Percentiles rank a stretch among this genome's conserved stretches.
Conservation (phyloP, 2,329 filamentous ascomycete genomes). For the Talaromyces sp. region DNA sequence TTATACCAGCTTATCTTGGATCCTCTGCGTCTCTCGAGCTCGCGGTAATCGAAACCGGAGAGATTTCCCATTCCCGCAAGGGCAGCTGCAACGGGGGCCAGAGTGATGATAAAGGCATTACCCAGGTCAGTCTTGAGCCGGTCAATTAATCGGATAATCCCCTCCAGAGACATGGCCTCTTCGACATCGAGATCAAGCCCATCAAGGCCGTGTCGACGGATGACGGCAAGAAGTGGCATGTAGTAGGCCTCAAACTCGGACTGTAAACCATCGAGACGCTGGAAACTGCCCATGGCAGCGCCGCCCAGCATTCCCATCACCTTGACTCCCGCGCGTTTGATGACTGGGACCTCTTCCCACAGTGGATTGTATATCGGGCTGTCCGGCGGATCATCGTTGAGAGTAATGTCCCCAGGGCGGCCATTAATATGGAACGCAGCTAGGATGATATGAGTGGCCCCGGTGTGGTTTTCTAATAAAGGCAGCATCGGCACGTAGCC, state of each 20-base stretch:
- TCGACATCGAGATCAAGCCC: slow-evolving; percentile 77
- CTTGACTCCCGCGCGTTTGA: slow-evolving; percentile 70
- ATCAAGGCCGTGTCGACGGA: slow-evolving; percentile 58
- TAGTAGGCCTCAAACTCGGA: slow-evolving; percentile 71
- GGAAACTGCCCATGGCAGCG: slow-evolving; percentile 70
- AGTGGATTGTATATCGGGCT: slow-evolving; percentile 63
- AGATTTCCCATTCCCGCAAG: slow-evolving; percentile 59
- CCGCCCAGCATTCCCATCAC: slow-evolving; percentile 85
- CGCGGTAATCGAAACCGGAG: slow-evolving; percentile 75
- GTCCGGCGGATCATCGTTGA: slow-evolving; percentile 75
- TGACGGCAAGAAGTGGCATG: slow-evolving; percentile 58
- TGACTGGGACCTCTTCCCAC: slow-evolving; percentile 69
- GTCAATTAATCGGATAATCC: slow-evolving; percentile 63
- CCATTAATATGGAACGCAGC: slow-evolving; percentile 80
- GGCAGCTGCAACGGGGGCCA: slow-evolving; percentile 77
- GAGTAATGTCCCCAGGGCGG: slow-evolving; percentile 60
- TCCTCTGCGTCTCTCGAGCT: slow-evolving; percentile 64
- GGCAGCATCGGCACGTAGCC: slow-evolving; percentile 59
- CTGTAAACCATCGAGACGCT: slow-evolving; percentile 53
- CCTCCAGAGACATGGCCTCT: slow-evolving; percentile 64
- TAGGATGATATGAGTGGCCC: slow-evolving; percentile 76
- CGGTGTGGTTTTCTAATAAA: slow-evolving; percentile 54
- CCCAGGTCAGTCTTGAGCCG: slow-evolving; percentile 52
- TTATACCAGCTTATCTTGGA: slow-evolving; percentile 78
- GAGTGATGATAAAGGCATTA: slow-evolving; percentile 64